Evolutionary conservation across 768 basidiomycete genomes (phyloP).

Genomic region (Hysterangium stoloniferum): DNA sequence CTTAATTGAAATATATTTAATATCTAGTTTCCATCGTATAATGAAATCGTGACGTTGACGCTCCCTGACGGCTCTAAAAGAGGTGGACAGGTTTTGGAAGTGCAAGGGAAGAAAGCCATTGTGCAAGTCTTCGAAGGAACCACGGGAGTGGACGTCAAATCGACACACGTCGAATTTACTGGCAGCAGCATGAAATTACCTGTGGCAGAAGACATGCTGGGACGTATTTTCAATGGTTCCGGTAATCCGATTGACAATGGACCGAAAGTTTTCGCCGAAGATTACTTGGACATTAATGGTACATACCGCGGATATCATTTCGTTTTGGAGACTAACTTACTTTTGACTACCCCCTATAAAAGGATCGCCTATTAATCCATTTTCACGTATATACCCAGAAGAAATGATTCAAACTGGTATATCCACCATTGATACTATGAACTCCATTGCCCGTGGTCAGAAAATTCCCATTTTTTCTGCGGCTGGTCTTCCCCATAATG

Average conservation of each 20-base stretch:
- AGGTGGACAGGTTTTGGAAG: conserved; percentile 96
- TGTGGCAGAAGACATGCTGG: conserved; percentile 98
- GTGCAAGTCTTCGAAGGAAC: conserved; percentile 99
- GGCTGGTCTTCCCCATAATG: conserved; percentile 97
- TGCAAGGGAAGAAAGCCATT: conserved; percentile 97
- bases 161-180: conserved; percentile 96
- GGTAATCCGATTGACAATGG: conserved; percentile 98
- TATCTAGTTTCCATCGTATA: conserved; percentile 87
- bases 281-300: conserved; percentile 99
- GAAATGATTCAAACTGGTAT: conserved; percentile 99
- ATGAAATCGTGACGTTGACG: conserved; percentile 94
- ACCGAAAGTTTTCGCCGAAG: conserved; percentile 98
- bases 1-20: background rate
- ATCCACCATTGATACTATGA: conserved; percentile 96
- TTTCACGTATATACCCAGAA: conserved; percentile 97
- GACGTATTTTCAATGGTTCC: conserved; percentile 97
- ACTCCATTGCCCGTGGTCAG: conserved; percentile 98
- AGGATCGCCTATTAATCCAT: conserved; percentile 98
- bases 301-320: conserved; percentile 21
- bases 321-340: background rate
- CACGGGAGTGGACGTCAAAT: conserved; percentile 92
- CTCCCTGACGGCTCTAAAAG: conserved; percentile 92
- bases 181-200: conserved; percentile 98
- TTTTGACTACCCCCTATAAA: background rate
- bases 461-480: conserved; percentile 99